Conservation (phyloP, 139 green algal genomes). For the Desmodesmus armatus region DNA sequence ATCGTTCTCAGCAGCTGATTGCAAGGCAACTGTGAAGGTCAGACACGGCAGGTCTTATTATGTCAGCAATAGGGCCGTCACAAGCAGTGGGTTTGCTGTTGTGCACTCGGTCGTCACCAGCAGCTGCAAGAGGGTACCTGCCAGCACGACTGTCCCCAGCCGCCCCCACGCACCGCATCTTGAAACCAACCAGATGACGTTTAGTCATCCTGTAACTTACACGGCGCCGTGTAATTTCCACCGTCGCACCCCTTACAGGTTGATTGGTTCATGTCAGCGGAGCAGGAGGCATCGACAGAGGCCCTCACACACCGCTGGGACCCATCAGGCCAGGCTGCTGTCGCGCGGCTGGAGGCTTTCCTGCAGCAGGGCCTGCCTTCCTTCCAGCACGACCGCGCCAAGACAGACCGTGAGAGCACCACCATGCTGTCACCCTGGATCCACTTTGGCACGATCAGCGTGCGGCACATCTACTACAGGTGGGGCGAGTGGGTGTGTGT, state of each 20-base stretch:
- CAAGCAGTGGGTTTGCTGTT: not conserved
- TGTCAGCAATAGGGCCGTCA: not conserved
- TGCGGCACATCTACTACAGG: constrained; percentile 78
- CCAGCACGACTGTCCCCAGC: too few species aligned
- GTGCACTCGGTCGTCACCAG: too few species aligned
- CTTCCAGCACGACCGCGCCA: constrained; percentile 81
- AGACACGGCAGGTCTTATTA: not conserved
- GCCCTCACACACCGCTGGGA: constrained; percentile 87
- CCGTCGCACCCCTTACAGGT: too few species aligned
- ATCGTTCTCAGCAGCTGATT: not conserved
- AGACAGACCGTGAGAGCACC: constrained; percentile 86
- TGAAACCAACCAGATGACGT: too few species aligned
- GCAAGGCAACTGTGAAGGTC: too few species aligned
- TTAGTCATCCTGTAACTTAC: too few species aligned
- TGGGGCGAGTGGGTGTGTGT: too few species aligned
- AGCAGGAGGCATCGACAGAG: constrained; percentile 80
- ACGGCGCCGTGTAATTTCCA: too few species aligned
- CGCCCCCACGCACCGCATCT: too few species aligned
- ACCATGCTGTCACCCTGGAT: constrained; percentile 92
- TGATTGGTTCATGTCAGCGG: constrained; percentile 77
- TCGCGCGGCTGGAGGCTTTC: constrained; percentile 78
- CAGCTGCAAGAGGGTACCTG: too few species aligned
- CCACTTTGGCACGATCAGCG: constrained; percentile 89
- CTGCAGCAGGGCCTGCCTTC: constrained; percentile 65
- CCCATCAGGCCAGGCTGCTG: constrained; percentile 72